Evolutionary conservation across 2,329 filamentous ascomycete species (phyloP), one percentile per base, ranked within the genome.

Genomic region (Xylaria sp.): DNA sequence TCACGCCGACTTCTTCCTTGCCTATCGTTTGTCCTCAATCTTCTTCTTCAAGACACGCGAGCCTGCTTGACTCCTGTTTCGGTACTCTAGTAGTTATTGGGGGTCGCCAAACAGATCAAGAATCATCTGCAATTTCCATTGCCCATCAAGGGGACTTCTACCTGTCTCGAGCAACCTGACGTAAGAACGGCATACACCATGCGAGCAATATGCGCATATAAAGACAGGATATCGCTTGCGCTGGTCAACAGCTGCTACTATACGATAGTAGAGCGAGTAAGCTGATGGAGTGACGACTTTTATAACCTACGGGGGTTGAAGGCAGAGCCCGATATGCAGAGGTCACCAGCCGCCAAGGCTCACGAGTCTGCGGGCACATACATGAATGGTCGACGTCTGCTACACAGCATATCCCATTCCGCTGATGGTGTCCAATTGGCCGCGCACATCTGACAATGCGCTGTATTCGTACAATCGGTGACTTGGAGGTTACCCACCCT

Each of bases 401-500:
- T 66, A 66, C 67, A 65, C 63, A 6, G 60, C 66, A 67, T 63
- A 49, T 52, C 59, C 52, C 52, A 60, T 62, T 48, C 54, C 56
- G 50, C 51, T 35, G 10, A n/a, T 30, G 35, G 11, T 42, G 54
- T n/a, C 62, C 55, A 60, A 62, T 64, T 39, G 44, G 39, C 37
- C 23, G 54, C 49, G 19, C 52, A 30, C 10, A 16, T 42, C 39
- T 35, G 3, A 57, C 52, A 49, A 53, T 51, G 48, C 11, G 19
- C 3, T 10, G 11, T 16, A 34, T 6, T 19, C 13, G 23, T 18
- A 51, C 55, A 55, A 52, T 59, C 37, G 50, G 64, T 66, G 68
- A 30, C 67, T 66, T 47, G 44, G 53, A 66, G 68, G 65, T 66
- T 65, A 60, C 47, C 50, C 58, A 57, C 67, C 51, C 67, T 52